A percentile compares a stretch with the other conserved stretches of the same genome.
Conservation (phyloP, 2,329 filamentous ascomycete species). For the Claviceps capensis region DNA sequence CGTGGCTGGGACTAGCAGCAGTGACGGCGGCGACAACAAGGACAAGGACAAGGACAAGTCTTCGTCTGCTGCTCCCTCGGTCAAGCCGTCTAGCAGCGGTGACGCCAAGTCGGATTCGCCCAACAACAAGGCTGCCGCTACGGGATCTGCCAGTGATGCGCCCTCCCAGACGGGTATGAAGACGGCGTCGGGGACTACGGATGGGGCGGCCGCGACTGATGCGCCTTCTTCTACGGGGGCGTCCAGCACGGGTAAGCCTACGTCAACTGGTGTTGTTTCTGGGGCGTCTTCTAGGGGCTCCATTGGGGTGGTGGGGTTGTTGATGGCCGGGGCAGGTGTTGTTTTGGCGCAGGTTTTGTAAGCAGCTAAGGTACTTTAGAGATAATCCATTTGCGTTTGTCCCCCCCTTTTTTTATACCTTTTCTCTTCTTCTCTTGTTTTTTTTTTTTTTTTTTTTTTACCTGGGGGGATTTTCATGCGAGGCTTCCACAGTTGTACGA, state of each 20-base stretch:
- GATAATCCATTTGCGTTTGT: background rate
- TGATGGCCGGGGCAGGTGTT: constrained; percentile 16
- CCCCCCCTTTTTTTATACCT: too few relatives aligned
- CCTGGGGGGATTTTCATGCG: background rate
- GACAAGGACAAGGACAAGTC: constrained; percentile 42
- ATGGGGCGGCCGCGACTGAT: constrained; percentile 6
- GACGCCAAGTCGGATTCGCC: constrained; percentile 29
- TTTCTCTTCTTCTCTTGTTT: background rate
- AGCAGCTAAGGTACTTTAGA: background rate
- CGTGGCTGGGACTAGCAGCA: constrained; percentile 51
- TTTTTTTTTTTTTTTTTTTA: background rate
- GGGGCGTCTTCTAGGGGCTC: constrained; percentile 14
- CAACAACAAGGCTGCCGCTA: constrained; percentile 18
- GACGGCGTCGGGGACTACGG: constrained; percentile 7
- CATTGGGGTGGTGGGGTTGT: constrained; percentile 12
- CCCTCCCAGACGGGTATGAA: constrained; percentile 9
- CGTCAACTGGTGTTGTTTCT: constrained; percentile 6
- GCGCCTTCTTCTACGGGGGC: background rate
- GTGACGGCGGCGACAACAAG: background rate
- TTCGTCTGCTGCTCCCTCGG: constrained; percentile 37
- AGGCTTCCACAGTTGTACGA: background rate
- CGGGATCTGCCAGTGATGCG: constrained; percentile 2
- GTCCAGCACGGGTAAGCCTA: background rate
- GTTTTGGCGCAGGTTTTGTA: constrained; percentile 16
- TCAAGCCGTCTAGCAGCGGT: constrained; percentile 13